Base-by-base conservation (phyloP, 2,329 filamentous ascomycete genomes). In the Trichoderma atroviride region DNA sequence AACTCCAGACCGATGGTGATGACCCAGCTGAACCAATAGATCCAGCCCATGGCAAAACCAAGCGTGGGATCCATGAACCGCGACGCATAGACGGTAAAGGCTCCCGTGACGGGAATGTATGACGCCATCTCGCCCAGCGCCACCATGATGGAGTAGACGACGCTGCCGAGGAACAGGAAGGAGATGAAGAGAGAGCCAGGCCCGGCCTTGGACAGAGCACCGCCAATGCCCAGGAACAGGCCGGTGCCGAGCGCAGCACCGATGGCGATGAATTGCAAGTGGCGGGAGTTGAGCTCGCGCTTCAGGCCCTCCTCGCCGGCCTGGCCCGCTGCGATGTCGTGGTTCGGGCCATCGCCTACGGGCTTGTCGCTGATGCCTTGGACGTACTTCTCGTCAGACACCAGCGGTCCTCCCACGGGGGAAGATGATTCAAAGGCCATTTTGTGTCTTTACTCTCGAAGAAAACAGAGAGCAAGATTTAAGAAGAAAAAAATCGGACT, bases 21-120 rank as follows among this genome's bases (percentile, higher is more conserved):
- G 22, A 88, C 85, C 90, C 90, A 94, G 47, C 86, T 89, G 76
- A 93, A 93, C 89, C 90, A 94, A 80, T 94, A 94, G 70, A 92
- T 89, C 91, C 91, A 94, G 24, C 92, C 92, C 85, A 94, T 91
- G 24, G 91, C 86, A 74, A 94, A 94, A 9, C 91, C 91, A 59
- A 93, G 82, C 68, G 89, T 89, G 13, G 88, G 89, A 75, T 92
- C 89, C 72, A 93, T 85, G 74, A 95, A 93, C 22, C 92, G 90
- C 50, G 88, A 86, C 27, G 92, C 91, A 74, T 94, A 95, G 53
- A 89, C 86, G 35, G 91, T 92, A 77, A 94, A 94, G 52, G 91
- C 90, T 69, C 91, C 92, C 24, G 90, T 84, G 43, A 94, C 88
- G 6, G 93, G 93, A 33, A 94, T 89, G 74, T 89, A 93, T 13